Evolutionary conservation across 305 asterid species (phyloP).

Genomic region (Fraxinus ornus): DNA sequence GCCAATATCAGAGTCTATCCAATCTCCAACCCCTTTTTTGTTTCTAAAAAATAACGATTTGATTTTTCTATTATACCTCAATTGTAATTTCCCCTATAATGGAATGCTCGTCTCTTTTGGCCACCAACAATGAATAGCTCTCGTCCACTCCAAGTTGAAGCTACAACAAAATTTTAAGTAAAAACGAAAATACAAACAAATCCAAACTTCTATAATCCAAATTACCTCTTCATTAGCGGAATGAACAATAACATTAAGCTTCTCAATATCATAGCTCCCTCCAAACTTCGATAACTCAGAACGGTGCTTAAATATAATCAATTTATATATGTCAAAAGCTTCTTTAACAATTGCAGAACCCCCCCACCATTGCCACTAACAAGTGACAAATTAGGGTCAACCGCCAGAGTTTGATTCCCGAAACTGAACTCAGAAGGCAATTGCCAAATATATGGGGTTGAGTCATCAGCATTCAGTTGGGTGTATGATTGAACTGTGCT

Average conservation of each 20-base stretch:
- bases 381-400: conserved; percentile 66
- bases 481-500: conserved; percentile 22
- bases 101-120: conserved; percentile 49
- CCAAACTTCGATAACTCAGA: conserved; percentile 32
- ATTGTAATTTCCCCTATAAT: conserved; percentile 58
- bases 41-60: neutral
- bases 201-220: neutral
- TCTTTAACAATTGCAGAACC: conserved; percentile 43
- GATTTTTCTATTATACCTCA: conserved; percentile 49
- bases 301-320: conserved; percentile 53
- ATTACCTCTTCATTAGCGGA: conserved; percentile 66
- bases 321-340: conserved; percentile 67
- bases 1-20: neutral
- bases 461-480: conserved; percentile 33
- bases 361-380: conserved; percentile 49
- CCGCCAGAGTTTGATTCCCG: conserved; percentile 72
- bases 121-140: conserved; percentile 73
- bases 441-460: conserved; percentile 71
- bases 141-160: conserved; percentile 87
- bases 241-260: conserved; percentile 51
- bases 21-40: neutral
- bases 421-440: conserved; percentile 64
- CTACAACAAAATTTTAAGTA: conserved; percentile 29
- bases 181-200: neutral
- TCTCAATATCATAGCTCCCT: conserved; percentile 44